Evolutionary conservation across 1,284 basidiomycete species (phyloP), one percentile per base, ranked within the genome.

Genomic region (Heliocybe sulcata): DNA sequence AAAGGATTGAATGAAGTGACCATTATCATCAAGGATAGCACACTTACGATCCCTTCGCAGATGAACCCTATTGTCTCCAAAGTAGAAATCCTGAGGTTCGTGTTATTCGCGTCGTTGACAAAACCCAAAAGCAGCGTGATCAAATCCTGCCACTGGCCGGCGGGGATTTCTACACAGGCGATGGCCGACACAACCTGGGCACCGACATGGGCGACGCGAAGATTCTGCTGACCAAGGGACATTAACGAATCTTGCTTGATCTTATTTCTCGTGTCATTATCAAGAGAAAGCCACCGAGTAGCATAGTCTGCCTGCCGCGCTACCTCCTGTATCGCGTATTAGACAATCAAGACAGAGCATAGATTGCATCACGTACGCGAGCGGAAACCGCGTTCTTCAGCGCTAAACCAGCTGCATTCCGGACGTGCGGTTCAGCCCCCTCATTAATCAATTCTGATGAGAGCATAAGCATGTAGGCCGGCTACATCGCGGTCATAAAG

Each of bases 41-140:
- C 33, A 85, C 94, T 67, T 64, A 96, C 94, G 72, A 98, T 92
- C 51, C 85, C 79, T 75, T 99, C 97, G 75, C 96, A 99, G 67
- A 98, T 94, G 74, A 90, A 98, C 55, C 96, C 96, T 72, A 99
- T 94, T 25, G 95, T 85, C 72, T 97, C 94, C 27, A 99, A 78
- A 16, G 96, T 94, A 16, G 94, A 84, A 61, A 98, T 90, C 65
- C 87, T 84, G 64, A 98, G 75, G 61, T 87, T 87, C 14, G 82
- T 75, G 71, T 94, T 95, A 54, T 79, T 74, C 56, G 81, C 77
- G 65, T 88, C 87, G 67, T 90, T 88, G 60, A 97, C 87, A 66
- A 96, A 94, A 55, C 89, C 85, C 52, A 99, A 79, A 26, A 99
- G 79, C 58, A 90, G 79, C 61, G 90, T 86, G 69, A 99, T 93